Conservation (phyloP, 2,329 filamentous ascomycete species). For the Hypoxylon sp. region DNA sequence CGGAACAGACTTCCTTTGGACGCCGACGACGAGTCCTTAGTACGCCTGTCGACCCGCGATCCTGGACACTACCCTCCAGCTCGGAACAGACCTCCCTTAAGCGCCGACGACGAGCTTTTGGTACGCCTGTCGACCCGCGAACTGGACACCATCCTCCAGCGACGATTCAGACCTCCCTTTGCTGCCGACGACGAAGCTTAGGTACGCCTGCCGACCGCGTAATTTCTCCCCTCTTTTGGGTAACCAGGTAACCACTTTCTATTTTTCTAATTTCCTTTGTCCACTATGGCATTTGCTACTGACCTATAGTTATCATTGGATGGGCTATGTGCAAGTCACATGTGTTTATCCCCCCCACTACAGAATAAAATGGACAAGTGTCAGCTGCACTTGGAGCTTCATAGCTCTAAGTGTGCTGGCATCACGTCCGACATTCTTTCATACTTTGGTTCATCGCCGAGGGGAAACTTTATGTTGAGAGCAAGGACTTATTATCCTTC, state of each 20-base stretch:
- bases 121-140: constrained; percentile 20
- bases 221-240: neutral
- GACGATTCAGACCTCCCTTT: constrained; percentile 11
- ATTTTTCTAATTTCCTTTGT: neutral
- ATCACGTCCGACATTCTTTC: constrained; percentile 14
- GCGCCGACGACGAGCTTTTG: constrained; percentile 20
- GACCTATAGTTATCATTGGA: neutral
- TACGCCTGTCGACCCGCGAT: constrained; percentile 13
- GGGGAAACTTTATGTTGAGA: neutral
- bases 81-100: constrained; percentile 6
- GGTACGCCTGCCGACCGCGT: constrained; percentile 14
- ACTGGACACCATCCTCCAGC: constrained; percentile 13
- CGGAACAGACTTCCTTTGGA: no score
- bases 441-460: neutral
- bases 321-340: neutral
- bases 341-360: neutral
- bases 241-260: neutral
- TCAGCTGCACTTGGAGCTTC: neutral
- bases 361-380: constrained; percentile 18
- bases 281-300: neutral
- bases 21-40: no score
- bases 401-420: neutral
- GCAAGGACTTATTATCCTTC: neutral
- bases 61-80: constrained; percentile 16
- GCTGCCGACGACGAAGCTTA: constrained; percentile 20